Base-by-base conservation (phyloP, 2,329 filamentous ascomycete species). In the Fusarium proliferatum region DNA sequence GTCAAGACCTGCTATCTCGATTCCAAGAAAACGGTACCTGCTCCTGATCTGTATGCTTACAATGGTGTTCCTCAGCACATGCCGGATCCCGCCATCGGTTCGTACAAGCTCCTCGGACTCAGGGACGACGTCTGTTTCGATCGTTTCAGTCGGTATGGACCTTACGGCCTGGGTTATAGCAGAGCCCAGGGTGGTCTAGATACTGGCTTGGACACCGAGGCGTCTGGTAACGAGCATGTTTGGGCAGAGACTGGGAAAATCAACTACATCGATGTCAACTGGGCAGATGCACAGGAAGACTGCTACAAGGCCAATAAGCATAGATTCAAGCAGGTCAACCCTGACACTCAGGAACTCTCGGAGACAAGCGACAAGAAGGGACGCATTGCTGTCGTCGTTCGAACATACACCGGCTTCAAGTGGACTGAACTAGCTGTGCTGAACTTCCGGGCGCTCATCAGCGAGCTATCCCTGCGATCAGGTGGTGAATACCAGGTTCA, bases 111-210 rank as follows among this genome's bases (percentile, higher is more conserved):
- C 51, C 83, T 97, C 9, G 94, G 93, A 1, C 82, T 97, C 45
- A 86, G 91, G 28, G 88, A 94, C 69, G 92, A 96, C 76, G 86
- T 97, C 19, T 97, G 95, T 82, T 97, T 97, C 80, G 95, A 97
- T 78, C 89, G 95, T 10, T 97, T 94, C 79, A 93, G 94, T 23
- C 89, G 95, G 52, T 89, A 96, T 42, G 95, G 94, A 0, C 92
- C 94, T 0, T 97, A 97, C 78, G 95, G 95, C 0, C 85, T 95
- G 45, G 95, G 95, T n/a, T 97, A 97, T 81, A 90, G 88, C 76
- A 87, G 88, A 67, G 88, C 90, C 62, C 88, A 90, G 71, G 95
- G 95, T 19, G 95, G 95, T 28, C 82, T 89, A 1, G 90, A 89
- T 33, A 90, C 95, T 61, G 90, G 90, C n/a, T 86, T 93, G 63